Percentiles rank a stretch among this genome's conserved stretches.
These are phyloP conservation scores for Xanthoconium separans DNA, from an alignment of 1,284 basidiomycete species.

Conservation along the genomic window DNA sequence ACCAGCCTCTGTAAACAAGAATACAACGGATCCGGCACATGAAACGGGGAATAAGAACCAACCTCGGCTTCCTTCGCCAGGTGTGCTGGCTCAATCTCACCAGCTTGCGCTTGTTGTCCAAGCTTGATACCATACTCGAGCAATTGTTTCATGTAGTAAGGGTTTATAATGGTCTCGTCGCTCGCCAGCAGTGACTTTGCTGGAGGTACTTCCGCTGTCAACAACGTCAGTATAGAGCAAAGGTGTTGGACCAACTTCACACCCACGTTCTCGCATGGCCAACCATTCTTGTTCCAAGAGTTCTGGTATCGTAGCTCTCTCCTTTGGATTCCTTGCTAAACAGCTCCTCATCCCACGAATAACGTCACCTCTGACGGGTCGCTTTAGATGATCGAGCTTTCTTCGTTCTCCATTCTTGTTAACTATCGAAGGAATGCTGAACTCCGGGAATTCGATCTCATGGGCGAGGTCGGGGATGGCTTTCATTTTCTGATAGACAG, in stretches of 20 bases:
- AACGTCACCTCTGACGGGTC: conserved; percentile 64
- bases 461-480: conserved; percentile 77
- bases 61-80: conserved; percentile 51
- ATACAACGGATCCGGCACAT: neutral
- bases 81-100: conserved; percentile 40
- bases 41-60: conserved; percentile 12
- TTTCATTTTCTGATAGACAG: conserved; percentile 84
- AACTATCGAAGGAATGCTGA: conserved; percentile 40
- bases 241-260: conserved; percentile 12
- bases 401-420: conserved; percentile 42
- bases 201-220: conserved; percentile 25
- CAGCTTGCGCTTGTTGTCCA: conserved; percentile 39
- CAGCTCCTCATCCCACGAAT: conserved; percentile 77
- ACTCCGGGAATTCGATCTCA: conserved; percentile 74
- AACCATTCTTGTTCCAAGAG: conserved; percentile 69
- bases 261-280: conserved; percentile 52
- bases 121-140: conserved; percentile 64
- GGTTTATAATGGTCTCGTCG: conserved; percentile 71
- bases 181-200: conserved; percentile 39
- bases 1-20: conserved; percentile 33
- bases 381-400: conserved; percentile 61
- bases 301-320: conserved; percentile 80
- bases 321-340: conserved; percentile 70
- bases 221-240: conserved; percentile 11
- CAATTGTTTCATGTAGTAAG: conserved; percentile 71